phyloP scores from a whole-genome alignment of 208 protist species.

The Crithidia acanthocephali region DNA sequence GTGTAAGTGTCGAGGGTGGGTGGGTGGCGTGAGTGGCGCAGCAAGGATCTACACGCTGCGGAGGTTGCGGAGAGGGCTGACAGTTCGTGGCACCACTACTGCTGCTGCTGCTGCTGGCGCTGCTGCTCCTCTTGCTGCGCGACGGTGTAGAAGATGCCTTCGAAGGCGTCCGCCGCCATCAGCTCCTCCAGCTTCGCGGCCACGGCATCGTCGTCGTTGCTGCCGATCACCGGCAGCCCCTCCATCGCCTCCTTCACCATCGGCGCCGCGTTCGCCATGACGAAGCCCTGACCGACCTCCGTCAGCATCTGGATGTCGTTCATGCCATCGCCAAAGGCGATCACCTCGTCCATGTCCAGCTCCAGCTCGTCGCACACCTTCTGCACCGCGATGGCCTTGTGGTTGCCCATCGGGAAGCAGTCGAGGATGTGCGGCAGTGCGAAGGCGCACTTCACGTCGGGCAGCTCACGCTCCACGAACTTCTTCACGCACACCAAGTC shows the following conservation, averaged over 20 bases:
- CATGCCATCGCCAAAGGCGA: slow-evolving; percentile 79
- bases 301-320: slow-evolving; percentile 69
- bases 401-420: slow-evolving; percentile 39
- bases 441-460: slow-evolving; percentile 34
- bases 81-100: too few species aligned
- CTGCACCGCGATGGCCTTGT: slow-evolving; percentile 59
- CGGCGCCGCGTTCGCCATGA: slow-evolving; percentile 82
- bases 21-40: too few species aligned
- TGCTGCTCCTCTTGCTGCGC: neutral
- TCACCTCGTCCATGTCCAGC: slow-evolving; percentile 32
- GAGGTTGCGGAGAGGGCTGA: too few species aligned
- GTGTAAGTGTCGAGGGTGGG: too few species aligned
- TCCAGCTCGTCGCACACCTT: slow-evolving; percentile 43
- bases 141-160: neutral
- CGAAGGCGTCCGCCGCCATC: slow-evolving; percentile 26
- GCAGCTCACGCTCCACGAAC: slow-evolving; percentile 33
- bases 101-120: neutral
- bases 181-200: slow-evolving; percentile 58
- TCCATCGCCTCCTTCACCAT: too few species aligned
- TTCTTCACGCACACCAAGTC: slow-evolving; percentile 38
- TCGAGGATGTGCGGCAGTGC: slow-evolving; percentile 58
- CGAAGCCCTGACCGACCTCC: slow-evolving; percentile 47
- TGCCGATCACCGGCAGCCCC: slow-evolving; percentile 53
- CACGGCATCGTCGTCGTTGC: slow-evolving; percentile 67
- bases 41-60: too few species aligned